Evolutionary conservation across 306 rosid species (phyloP).

Genomic region (Inga leiocalycina): DNA sequence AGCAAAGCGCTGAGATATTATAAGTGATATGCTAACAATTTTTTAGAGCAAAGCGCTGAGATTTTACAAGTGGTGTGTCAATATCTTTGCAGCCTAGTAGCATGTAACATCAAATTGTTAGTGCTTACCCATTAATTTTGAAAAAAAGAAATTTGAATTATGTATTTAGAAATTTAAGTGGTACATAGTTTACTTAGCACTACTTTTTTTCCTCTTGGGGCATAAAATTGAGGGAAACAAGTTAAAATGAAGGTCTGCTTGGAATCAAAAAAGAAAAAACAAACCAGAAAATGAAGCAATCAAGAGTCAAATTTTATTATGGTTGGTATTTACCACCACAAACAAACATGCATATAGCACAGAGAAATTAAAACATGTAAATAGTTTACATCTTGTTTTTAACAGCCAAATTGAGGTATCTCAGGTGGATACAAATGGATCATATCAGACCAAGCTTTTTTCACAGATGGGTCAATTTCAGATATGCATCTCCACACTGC

Average conservation of each 20-base stretch:
- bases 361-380: not conserved
- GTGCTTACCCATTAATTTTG: too few relatives aligned
- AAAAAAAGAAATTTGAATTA: too few relatives aligned
- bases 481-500: slow-evolving; percentile 70
- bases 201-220: not conserved
- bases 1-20: too few relatives aligned
- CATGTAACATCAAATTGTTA: too few relatives aligned
- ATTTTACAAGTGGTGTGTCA: too few relatives aligned
- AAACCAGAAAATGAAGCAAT: not conserved
- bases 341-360: not conserved
- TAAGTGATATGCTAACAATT: too few relatives aligned
- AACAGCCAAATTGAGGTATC: slow-evolving; percentile 37
- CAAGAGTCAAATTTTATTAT: slow-evolving; percentile 2
- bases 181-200: not conserved
- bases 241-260: not conserved
- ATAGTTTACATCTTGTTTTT: not conserved
- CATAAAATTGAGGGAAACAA: not conserved
- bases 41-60: too few relatives aligned
- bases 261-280: not conserved
- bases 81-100: too few relatives aligned
- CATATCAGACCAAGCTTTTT: slow-evolving; percentile 70
- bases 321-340: not conserved
- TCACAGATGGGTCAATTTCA: slow-evolving; percentile 49
- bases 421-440: slow-evolving; percentile 59
- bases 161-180: too few relatives aligned